A percentile compares a stretch with the other conserved stretches of the same genome.
Evolutionary conservation across 2,329 filamentous ascomycete species (phyloP).

Genomic region (Penicillium sp.): DNA sequence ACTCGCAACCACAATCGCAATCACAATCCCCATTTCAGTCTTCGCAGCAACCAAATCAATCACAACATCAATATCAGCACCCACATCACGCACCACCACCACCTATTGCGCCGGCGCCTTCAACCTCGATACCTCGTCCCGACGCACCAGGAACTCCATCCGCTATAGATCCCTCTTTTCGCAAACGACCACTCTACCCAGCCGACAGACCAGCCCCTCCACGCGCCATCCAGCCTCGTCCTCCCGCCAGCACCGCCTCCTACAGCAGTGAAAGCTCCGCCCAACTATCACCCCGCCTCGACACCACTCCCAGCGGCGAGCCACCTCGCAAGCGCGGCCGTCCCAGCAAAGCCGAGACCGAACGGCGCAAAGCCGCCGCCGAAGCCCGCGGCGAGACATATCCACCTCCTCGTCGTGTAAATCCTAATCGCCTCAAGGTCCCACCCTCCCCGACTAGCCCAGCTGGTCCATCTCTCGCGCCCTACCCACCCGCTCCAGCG

Average conservation of each 20-base stretch:
- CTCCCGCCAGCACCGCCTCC: conserved; percentile 34
- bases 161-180: conserved; percentile 30
- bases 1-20: background rate
- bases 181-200: conserved; percentile 36
- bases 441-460: conserved; percentile 36
- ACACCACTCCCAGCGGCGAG: conserved; percentile 31
- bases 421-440: conserved; percentile 30
- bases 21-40: background rate
- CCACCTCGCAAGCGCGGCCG: conserved; percentile 47
- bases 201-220: conserved; percentile 35
- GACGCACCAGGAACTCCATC: conserved; percentile 25
- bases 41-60: conserved; percentile 2
- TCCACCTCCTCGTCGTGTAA: conserved; percentile 35
- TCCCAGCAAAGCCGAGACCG: conserved; percentile 45
- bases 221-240: conserved; percentile 46
- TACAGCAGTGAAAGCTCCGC: conserved; percentile 39
- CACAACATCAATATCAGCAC: conserved; percentile 5
- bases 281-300: conserved; percentile 39
- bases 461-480: conserved; percentile 22
- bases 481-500: conserved; percentile 17
- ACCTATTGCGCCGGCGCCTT: background rate
- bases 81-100: conserved; percentile 7
- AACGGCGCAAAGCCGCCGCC: conserved; percentile 41
- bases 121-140: conserved; percentile 26
- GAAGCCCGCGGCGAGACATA: conserved; percentile 44